Evolutionary conservation across 805 yeast species (phyloP).

Genomic region (Saccharomycopsis sp.): DNA sequence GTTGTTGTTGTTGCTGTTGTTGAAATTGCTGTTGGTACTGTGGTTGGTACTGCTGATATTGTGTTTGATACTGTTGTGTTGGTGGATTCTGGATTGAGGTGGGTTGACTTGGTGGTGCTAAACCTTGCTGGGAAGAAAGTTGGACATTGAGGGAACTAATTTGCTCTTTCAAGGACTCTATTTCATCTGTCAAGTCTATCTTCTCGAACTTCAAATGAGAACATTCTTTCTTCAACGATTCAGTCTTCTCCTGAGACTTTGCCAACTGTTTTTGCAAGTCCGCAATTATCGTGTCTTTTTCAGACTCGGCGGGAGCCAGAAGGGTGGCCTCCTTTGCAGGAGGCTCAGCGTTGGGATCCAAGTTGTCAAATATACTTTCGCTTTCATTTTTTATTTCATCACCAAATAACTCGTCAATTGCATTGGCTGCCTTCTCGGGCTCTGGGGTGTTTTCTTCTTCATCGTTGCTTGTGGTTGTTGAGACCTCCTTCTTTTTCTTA

Average conservation of each 20-base stretch:
- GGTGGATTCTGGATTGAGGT: slow-evolving; percentile 4
- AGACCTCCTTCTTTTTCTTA: slow-evolving; percentile 21
- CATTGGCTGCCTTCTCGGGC: slow-evolving; percentile 4
- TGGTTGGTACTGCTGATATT: slow-evolving; percentile 22
- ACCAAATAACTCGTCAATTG: slow-evolving; percentile 12
- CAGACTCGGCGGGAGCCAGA: slow-evolving; percentile 32
- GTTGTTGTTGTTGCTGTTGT: slow-evolving; percentile 22
- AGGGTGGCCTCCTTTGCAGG: slow-evolving; percentile 28
- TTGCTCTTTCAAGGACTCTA: slow-evolving; percentile 26
- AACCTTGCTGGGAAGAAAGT: slow-evolving; percentile 21
- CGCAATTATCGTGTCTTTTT: slow-evolving; percentile 22
- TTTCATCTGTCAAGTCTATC: slow-evolving; percentile 30
- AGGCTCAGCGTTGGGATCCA: slow-evolving; percentile 6
- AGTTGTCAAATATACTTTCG: slow-evolving; percentile 9
- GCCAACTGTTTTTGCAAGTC: slow-evolving; percentile 28
- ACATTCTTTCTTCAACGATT: slow-evolving; percentile 28
- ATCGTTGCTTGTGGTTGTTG: slow-evolving; percentile 18
- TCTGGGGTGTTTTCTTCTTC: slow-evolving; percentile 13
- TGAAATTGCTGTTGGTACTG: slow-evolving; percentile 16
- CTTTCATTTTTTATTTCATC: slow-evolving; percentile 11
- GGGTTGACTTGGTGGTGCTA: slow-evolving; percentile 8
- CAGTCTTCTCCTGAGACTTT: slow-evolving; percentile 32
- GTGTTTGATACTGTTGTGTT: slow-evolving; percentile 3
- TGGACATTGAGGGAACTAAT: slow-evolving; percentile 25
- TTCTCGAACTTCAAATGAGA: slow-evolving; percentile 29